Percentiles rank a stretch among this genome's conserved stretches.
These are phyloP conservation scores for Nigrograna mackinnonii DNA, from an alignment of 2,329 filamentous ascomycete genomes.

Conservation along the genomic window DNA sequence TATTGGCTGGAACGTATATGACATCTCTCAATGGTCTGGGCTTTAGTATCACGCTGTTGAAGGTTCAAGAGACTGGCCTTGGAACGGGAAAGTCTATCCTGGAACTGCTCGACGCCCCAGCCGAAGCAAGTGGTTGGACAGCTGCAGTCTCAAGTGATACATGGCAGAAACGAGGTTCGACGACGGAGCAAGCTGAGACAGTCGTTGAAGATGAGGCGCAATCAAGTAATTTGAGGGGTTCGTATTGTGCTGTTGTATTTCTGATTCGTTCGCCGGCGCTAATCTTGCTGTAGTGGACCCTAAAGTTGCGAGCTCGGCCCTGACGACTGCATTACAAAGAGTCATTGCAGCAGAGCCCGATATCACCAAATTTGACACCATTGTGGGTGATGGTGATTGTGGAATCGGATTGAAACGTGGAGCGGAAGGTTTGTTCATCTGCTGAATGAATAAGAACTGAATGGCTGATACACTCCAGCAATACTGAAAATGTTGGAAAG, in stretches of 20 bases:
- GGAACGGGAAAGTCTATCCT: slow-evolving; percentile 64
- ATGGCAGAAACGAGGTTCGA: slow-evolving; percentile 57
- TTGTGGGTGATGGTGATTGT: slow-evolving; percentile 90
- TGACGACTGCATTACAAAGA: slow-evolving; percentile 61
- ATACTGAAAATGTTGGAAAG: slow-evolving; percentile 47
- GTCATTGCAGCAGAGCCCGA: slow-evolving; percentile 68
- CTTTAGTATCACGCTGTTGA: slow-evolving; percentile 70
- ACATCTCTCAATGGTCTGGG: slow-evolving; percentile 73
- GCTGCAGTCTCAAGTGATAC: slow-evolving; percentile 62
- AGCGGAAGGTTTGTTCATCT: slow-evolving; percentile 62
- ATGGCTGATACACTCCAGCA: slow-evolving; percentile 33
- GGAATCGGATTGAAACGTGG: slow-evolving; percentile 84
- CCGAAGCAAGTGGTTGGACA: slow-evolving; percentile 69
- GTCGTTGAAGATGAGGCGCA: slow-evolving; percentile 48
- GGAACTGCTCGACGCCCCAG: slow-evolving; percentile 68
- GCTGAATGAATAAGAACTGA: slow-evolving; percentile 12
- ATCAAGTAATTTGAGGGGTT: slow-evolving; percentile 58
- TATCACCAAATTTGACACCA: slow-evolving; percentile 72
- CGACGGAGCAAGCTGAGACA: slow-evolving; percentile 44
- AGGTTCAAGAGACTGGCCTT: slow-evolving; percentile 63
- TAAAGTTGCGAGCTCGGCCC: slow-evolving; percentile 52
- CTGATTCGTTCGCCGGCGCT: slow-evolving; percentile 4
- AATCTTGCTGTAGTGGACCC: slow-evolving; percentile 53
- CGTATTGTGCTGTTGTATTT: slow-evolving; percentile 19
- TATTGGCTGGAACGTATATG: slow-evolving; percentile 71